Conservation (phyloP, 441 rosid species). For the Pelargonium fulgidum region DNA sequence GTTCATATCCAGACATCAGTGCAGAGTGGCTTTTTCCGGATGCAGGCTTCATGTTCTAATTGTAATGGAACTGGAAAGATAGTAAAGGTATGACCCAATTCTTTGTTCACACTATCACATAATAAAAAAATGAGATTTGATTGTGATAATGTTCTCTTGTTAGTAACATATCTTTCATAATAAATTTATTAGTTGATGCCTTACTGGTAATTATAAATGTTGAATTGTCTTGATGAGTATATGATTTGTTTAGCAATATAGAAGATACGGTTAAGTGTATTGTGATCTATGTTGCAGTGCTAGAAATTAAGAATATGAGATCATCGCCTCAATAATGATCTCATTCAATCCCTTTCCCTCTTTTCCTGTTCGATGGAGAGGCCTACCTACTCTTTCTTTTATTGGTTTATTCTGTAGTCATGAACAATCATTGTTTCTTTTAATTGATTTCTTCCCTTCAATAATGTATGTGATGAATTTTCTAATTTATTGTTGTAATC, state of each 20-base stretch:
- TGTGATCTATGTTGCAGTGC: neutral
- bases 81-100: constrained; percentile 49
- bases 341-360: too few relatives aligned
- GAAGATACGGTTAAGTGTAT: neutral
- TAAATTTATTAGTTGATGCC: too few relatives aligned
- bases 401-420: neutral
- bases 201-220: neutral
- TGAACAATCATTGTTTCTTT: neutral
- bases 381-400: too few relatives aligned
- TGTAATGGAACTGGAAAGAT: constrained; percentile 84
- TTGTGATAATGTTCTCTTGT: neutral
- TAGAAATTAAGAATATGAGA: too few relatives aligned
- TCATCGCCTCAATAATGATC: too few relatives aligned
- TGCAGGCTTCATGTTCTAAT: constrained; percentile 58
- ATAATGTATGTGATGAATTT: neutral
- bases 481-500: constrained; percentile 22
- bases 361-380: too few relatives aligned
- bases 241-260: neutral
- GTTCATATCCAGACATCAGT: constrained; percentile 41
- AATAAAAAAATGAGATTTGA: neutral
- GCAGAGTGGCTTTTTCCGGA: constrained; percentile 56
- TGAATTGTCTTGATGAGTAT: neutral
- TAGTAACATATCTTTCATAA: neutral
- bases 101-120: too few relatives aligned
- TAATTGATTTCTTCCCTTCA: neutral